Percentiles rank a stretch among this genome's conserved stretches.
Evolutionary conservation across 495 filamentous ascomycete genomes (phyloP).

Genomic region (Penicillium waksmanii): DNA sequence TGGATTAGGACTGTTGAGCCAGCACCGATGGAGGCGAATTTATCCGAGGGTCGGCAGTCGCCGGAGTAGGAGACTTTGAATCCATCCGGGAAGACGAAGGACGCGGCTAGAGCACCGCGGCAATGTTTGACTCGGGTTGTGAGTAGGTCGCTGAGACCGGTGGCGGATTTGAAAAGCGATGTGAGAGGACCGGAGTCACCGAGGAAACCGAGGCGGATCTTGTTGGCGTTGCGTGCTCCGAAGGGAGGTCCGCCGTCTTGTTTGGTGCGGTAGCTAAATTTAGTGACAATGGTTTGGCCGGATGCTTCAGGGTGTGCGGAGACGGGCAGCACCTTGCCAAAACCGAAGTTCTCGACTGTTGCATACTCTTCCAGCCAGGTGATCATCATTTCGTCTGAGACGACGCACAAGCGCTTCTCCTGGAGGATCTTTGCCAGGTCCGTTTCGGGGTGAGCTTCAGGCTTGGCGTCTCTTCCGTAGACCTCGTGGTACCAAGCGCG

Average conservation of each 20-base stretch:
- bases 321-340: conserved; percentile 59
- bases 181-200: conserved; percentile 32
- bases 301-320: conserved; percentile 24
- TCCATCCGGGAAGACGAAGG: conserved; percentile 72
- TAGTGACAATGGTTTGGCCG: conserved; percentile 24
- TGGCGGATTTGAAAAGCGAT: conserved; percentile 42
- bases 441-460: conserved; percentile 31
- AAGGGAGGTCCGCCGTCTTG: conserved; percentile 34
- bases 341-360: conserved; percentile 75
- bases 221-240: conserved; percentile 20
- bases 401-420: conserved; percentile 58
- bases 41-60: conserved; percentile 78
- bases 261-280: conserved; percentile 36
- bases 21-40: conserved; percentile 70
- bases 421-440: conserved; percentile 41
- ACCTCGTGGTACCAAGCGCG: conserved; percentile 71
- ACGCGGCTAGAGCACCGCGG: conserved; percentile 71
- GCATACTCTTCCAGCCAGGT: conserved; percentile 78
- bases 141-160: conserved; percentile 47
- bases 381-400: conserved; percentile 67
- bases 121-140: conserved; percentile 76
- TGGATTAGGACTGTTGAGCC: conserved; percentile 85
- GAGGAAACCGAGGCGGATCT: conserved; percentile 33
- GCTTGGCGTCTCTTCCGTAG: conserved; percentile 34
- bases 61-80: conserved; percentile 93